Conservation (phyloP, 176 grass and related monocot genomes). For the Phyllostachys edulis region DNA sequence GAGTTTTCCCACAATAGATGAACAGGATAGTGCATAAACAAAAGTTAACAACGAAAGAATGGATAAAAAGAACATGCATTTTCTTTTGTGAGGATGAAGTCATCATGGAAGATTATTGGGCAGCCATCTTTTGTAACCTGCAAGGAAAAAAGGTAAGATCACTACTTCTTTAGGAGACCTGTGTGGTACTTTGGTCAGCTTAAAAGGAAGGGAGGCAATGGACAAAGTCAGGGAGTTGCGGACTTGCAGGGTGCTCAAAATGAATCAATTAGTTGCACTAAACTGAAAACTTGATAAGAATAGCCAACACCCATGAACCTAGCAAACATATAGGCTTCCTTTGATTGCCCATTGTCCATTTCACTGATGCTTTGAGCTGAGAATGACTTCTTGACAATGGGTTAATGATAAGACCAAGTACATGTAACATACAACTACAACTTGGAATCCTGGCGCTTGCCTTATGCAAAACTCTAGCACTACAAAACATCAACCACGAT, state of each 20-base stretch:
- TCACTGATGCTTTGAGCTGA: not conserved
- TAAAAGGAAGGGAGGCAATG: not conserved
- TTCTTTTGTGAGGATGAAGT: constrained; percentile 61
- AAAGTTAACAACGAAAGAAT: not conserved
- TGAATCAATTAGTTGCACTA: not conserved
- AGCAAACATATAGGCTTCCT: not conserved
- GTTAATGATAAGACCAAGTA: not conserved
- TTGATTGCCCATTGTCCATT: not conserved
- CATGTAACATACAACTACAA: not conserved
- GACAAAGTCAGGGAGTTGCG: not conserved
- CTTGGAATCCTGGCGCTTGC: not conserved
- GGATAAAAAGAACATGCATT: constrained; percentile 46
- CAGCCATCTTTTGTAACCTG: constrained; percentile 87
- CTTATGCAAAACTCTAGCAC: not conserved
- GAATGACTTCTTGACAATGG: not conserved
- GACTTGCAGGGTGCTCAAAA: not conserved
- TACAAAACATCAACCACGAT: not conserved
- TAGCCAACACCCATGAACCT: not conserved
- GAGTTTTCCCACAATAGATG: not conserved
- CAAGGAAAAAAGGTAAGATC: constrained; percentile 19
- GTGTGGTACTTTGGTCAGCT: not conserved
- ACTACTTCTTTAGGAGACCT: constrained; percentile 3
- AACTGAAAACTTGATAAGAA: not conserved
- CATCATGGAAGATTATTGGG: constrained; percentile 88
- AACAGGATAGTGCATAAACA: constrained; percentile 4